Evolutionary conservation across 2,329 filamentous ascomycete genomes (phyloP).

Genomic region (Aureobasidium sp.): DNA sequence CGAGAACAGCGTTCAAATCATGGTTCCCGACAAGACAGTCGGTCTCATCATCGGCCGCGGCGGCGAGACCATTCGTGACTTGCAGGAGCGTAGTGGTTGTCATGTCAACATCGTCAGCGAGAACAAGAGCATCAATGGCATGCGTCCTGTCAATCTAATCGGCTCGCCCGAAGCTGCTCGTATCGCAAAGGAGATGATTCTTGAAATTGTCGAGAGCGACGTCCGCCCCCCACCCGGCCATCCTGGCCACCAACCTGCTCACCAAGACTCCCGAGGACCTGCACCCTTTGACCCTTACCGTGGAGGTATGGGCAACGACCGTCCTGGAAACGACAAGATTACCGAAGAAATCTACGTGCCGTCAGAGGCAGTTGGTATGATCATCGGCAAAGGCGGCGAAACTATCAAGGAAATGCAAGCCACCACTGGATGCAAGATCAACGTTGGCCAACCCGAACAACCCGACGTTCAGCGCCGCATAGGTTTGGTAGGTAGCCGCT

Average conservation of each 20-base stretch:
- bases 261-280: constrained; percentile 20
- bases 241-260: constrained; percentile 7
- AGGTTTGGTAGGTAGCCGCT: constrained; percentile 67
- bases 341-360: constrained; percentile 80
- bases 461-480: constrained; percentile 80
- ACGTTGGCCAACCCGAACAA: constrained; percentile 73
- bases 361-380: constrained; percentile 90
- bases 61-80: constrained; percentile 84
- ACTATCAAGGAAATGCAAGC: constrained; percentile 93
- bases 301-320: constrained; percentile 32
- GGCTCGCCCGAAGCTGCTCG: constrained; percentile 66
- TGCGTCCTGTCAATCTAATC: constrained; percentile 85
- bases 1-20: constrained; percentile 82
- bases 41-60: constrained; percentile 90
- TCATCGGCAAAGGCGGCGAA: constrained; percentile 87
- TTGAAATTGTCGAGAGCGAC: constrained; percentile 92
- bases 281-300: constrained; percentile 25
- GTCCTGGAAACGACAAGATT: constrained; percentile 55
- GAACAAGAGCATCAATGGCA: constrained; percentile 83
- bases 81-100: constrained; percentile 86
- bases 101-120: constrained; percentile 94
- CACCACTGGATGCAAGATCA: constrained; percentile 85
- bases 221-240: constrained; percentile 34
- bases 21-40: constrained; percentile 89
- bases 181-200: constrained; percentile 75